phyloP scores from a whole-genome alignment of 2,329 filamentous ascomycete species.

The Kalaharituber pfeilii region DNA sequence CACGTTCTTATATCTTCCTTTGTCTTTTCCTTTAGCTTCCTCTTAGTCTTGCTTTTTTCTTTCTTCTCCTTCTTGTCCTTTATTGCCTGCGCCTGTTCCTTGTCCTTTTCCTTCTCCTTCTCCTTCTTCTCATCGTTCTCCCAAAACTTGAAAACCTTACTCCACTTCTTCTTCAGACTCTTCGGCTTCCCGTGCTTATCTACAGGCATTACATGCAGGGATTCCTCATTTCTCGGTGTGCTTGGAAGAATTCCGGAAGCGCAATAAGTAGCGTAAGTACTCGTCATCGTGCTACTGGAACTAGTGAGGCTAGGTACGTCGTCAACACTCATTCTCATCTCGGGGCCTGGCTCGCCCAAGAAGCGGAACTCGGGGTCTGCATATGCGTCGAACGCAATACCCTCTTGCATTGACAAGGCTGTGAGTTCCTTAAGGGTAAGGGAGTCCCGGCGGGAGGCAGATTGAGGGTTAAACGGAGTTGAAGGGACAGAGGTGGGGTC shows the following conservation, averaged over 20 bases:
- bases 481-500: neutral
- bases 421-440: neutral
- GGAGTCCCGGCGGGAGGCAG: neutral
- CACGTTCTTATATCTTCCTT: neutral
- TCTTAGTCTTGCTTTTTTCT: constrained; percentile 1
- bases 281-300: constrained; percentile 21
- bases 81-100: no score
- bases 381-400: constrained; percentile 11
- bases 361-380: constrained; percentile 14
- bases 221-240: constrained; percentile 10
- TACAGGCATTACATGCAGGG: neutral
- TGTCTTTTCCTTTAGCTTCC: neutral
- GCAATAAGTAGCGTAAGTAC: constrained; percentile 17
- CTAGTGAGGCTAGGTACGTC: constrained; percentile 22
- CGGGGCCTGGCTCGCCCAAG: constrained; percentile 22
- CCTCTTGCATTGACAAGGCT: neutral
- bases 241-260: constrained; percentile 9
- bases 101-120: constrained; percentile 15
- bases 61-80: constrained; percentile 1
- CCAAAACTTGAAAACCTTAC: constrained; percentile 7
- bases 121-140: constrained; percentile 7
- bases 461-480: neutral
- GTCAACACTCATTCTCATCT: constrained; percentile 23
- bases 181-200: neutral
- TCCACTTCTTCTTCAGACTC: constrained; percentile 1